Percentiles rank a stretch among this genome's conserved stretches.
Conservation (phyloP, 2,329 filamentous ascomycete species). For the Aspergillus sergii region DNA sequence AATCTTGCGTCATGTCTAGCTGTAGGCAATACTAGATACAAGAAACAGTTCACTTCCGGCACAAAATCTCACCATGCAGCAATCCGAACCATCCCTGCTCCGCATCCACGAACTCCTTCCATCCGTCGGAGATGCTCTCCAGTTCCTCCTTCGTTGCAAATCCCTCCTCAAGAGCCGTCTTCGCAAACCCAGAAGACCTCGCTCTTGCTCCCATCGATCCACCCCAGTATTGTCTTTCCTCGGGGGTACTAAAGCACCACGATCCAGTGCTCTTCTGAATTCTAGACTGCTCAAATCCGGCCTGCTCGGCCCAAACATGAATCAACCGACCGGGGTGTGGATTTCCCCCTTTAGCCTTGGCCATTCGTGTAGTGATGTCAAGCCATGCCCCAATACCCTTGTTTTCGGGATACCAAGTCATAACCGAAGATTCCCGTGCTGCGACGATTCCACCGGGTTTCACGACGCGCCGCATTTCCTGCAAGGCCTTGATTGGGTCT, state of each 20-base stretch:
- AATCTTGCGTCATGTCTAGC: background rate
- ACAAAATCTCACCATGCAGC: conserved; percentile 43
- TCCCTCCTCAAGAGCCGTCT: conserved; percentile 32
- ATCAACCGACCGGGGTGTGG: conserved; percentile 32
- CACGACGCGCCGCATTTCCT: conserved; percentile 58
- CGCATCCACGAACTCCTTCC: conserved; percentile 36
- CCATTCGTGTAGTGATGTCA: conserved; percentile 24
- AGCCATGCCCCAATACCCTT: conserved; percentile 30
- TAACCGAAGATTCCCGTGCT: conserved; percentile 42
- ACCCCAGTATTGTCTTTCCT: conserved; percentile 40
- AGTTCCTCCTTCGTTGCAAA: conserved; percentile 35
- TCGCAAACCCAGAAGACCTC: conserved; percentile 31
- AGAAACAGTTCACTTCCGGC: conserved; percentile 29
- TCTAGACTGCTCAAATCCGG: conserved; percentile 31
- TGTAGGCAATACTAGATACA: background rate
- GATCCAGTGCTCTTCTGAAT: conserved; percentile 35
- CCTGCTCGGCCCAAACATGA: conserved; percentile 40
- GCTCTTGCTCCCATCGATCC: conserved; percentile 37
- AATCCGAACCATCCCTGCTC: conserved; percentile 42
- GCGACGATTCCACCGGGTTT: conserved; percentile 60
- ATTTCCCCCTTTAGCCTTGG: conserved; percentile 28
- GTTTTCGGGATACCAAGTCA: conserved; percentile 37
- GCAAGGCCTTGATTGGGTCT: conserved; percentile 53
- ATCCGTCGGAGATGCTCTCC: conserved; percentile 35
- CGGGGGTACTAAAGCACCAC: conserved; percentile 39